Evolutionary conservation across 495 filamentous ascomycete genomes (phyloP).

Genomic region (Jackrogersella multiformis): DNA sequence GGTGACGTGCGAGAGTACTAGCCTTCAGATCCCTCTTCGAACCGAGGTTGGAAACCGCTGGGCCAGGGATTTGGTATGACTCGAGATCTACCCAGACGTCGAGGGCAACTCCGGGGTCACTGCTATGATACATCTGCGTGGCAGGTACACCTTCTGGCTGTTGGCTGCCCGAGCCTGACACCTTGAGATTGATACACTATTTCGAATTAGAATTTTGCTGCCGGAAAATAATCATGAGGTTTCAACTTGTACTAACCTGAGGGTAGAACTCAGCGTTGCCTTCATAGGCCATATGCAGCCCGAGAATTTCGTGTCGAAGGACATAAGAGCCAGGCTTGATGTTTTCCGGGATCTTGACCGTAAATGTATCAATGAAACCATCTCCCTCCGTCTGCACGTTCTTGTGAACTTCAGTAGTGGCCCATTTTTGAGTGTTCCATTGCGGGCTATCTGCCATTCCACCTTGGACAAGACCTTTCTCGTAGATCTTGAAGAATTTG

Average conservation of each 20-base stretch:
- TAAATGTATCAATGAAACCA: slow-evolving; percentile 69
- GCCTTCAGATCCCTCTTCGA: slow-evolving; percentile 10
- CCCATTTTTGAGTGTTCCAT: slow-evolving; percentile 61
- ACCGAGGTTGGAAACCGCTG: slow-evolving; percentile 2
- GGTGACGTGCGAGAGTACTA: slow-evolving; percentile 1
- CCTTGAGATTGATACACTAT: slow-evolving; percentile 54
- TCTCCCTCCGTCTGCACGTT: slow-evolving; percentile 50
- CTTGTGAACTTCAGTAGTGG: slow-evolving; percentile 50
- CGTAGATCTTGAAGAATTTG: slow-evolving; percentile 77
- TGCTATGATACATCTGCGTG: slow-evolving; percentile 46
- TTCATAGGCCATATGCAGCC: slow-evolving; percentile 65
- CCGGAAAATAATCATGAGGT: not conserved
- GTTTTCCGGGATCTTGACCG: slow-evolving; percentile 68
- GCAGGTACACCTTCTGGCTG: slow-evolving; percentile 38
- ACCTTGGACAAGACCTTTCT: slow-evolving; percentile 63
- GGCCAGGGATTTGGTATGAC: slow-evolving; percentile 33
- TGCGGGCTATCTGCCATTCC: slow-evolving; percentile 50
- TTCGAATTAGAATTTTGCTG: slow-evolving; percentile 2
- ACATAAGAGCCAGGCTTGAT: slow-evolving; percentile 74
- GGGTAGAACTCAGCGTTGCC: slow-evolving; percentile 80
- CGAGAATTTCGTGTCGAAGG: slow-evolving; percentile 78
- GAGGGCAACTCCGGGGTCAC: slow-evolving; percentile 49
- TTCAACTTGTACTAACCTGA: slow-evolving; percentile 45
- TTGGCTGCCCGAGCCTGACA: slow-evolving; percentile 67
- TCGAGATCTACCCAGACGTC: slow-evolving; percentile 44